Percentiles rank a stretch among this genome's conserved stretches.
Evolutionary conservation across 2,329 filamentous ascomycete species (phyloP).

Genomic region (Neofusicoccum laricinum): DNA sequence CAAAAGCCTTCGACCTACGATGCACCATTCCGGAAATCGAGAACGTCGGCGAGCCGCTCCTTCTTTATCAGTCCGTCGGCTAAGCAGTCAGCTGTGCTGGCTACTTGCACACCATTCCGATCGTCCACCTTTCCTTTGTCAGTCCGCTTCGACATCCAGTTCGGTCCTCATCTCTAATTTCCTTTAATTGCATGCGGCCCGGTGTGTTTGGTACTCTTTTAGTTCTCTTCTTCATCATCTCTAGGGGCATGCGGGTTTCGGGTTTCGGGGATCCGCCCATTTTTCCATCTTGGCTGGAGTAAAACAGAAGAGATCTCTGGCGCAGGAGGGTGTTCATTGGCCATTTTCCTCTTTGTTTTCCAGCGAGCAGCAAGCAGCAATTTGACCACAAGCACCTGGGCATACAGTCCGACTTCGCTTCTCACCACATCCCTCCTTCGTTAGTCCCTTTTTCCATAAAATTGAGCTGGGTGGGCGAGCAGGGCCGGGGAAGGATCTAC

Average conservation of each 20-base stretch:
- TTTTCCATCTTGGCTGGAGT: slow-evolving; percentile 6
- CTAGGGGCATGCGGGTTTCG: not conserved
- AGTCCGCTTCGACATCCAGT: not conserved
- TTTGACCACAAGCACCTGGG: slow-evolving; percentile 7
- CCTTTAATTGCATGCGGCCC: slow-evolving; percentile 12
- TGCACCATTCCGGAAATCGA: slow-evolving; percentile 99
- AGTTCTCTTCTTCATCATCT: not conserved
- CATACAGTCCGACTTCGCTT: not conserved
- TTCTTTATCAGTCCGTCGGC: slow-evolving; percentile 66
- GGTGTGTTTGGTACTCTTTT: slow-evolving; percentile 16
- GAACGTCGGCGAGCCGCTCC: slow-evolving; percentile 90
- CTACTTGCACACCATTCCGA: not conserved
- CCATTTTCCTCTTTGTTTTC: not conserved
- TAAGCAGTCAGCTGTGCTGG: not conserved
- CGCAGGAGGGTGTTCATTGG: slow-evolving; percentile 8
- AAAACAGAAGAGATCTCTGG: slow-evolving; percentile 13
- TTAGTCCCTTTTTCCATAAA: not conserved
- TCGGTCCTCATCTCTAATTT: not conserved
- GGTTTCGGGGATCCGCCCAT: not conserved
- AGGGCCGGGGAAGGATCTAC: not conserved
- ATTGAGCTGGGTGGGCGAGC: not conserved
- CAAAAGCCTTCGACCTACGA: slow-evolving; percentile 97
- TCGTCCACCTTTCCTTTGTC: not conserved
- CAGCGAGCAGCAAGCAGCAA: slow-evolving; percentile 11
- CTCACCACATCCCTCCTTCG: not conserved